These are phyloP conservation scores for Amaranthus palmeri DNA, from an alignment of 148 eudicot species.

Conservation along the genomic window DNA sequence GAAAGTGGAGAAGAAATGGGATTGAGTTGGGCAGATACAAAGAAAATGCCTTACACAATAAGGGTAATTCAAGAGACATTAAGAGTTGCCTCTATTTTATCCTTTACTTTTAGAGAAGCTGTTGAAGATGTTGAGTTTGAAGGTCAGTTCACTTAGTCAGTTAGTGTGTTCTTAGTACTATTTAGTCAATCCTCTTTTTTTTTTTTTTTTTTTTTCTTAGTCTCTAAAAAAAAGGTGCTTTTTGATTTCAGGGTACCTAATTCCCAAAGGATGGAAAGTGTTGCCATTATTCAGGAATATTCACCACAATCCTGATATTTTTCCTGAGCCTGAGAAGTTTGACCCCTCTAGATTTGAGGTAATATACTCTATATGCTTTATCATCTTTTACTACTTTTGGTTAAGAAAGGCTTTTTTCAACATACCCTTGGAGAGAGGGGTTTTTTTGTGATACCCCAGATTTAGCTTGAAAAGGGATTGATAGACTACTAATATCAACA, in stretches of 20 bases:
- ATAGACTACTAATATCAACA: too few relatives aligned
- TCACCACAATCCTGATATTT: constrained; percentile 50
- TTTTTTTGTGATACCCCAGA: too few relatives aligned
- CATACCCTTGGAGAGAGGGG: not conserved
- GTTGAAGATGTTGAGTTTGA: constrained; percentile 95
- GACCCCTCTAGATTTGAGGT: constrained; percentile 83
- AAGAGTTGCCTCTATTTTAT: constrained; percentile 85
- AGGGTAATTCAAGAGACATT: constrained; percentile 89
- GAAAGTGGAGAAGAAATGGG: constrained; percentile 29
- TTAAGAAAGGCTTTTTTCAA: constrained; percentile 8
- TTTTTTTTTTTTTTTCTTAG: not conserved
- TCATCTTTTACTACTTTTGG: not conserved
- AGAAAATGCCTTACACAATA: constrained; percentile 72
- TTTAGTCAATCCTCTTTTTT: not conserved
- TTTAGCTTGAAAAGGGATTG: too few relatives aligned
- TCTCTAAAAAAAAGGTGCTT: not conserved
- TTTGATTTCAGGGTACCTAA: constrained; percentile 39
- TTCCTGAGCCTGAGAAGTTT: constrained; percentile 52
- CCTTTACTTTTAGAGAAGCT: constrained; percentile 96
- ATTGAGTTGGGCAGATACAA: constrained; percentile 36
- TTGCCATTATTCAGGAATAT: constrained; percentile 65
- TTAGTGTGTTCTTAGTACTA: not conserved
- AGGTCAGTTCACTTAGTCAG: constrained; percentile 33
- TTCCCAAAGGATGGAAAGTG: constrained; percentile 77
- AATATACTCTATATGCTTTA: not conserved